phyloP scores from a whole-genome alignment of 192 early-diverging fungal species.

The Coemansia sp. region DNA sequence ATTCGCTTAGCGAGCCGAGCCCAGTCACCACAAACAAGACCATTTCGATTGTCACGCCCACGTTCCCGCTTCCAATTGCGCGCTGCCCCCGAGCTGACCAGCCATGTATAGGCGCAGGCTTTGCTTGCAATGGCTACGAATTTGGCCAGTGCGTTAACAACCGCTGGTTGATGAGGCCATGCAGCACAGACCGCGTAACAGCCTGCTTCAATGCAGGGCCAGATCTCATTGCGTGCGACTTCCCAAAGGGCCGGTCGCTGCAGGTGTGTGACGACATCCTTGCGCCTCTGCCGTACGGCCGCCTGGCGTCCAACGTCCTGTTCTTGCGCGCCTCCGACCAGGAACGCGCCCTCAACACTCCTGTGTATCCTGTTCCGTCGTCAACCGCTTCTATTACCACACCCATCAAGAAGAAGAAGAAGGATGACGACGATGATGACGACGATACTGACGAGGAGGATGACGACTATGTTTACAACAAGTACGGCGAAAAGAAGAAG shows the following conservation, averaged over 20 bases:
- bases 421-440: constrained; percentile 37
- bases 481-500: constrained; percentile 54
- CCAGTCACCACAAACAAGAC: constrained; percentile 28
- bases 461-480: constrained; percentile 50
- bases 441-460: constrained; percentile 39
- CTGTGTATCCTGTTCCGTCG: constrained; percentile 41
- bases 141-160: constrained; percentile 53
- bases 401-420: constrained; percentile 42
- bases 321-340: constrained; percentile 47
- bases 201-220: constrained; percentile 50
- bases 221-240: constrained; percentile 47
- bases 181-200: constrained; percentile 43
- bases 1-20: constrained; percentile 5
- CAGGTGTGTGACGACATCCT: constrained; percentile 50
- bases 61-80: constrained; percentile 43
- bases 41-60: constrained; percentile 44
- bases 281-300: constrained; percentile 42
- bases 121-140: constrained; percentile 53
- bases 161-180: constrained; percentile 53
- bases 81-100: constrained; percentile 42
- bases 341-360: constrained; percentile 50
- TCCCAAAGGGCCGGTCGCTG: constrained; percentile 48
- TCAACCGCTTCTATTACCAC: constrained; percentile 14
- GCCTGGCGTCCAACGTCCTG: constrained; percentile 45
- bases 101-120: constrained; percentile 45